A percentile compares a stretch with the other conserved stretches of the same genome.
phyloP scores from a whole-genome alignment of 2,329 filamentous ascomycete species.

The Nannizzia gypsea region DNA sequence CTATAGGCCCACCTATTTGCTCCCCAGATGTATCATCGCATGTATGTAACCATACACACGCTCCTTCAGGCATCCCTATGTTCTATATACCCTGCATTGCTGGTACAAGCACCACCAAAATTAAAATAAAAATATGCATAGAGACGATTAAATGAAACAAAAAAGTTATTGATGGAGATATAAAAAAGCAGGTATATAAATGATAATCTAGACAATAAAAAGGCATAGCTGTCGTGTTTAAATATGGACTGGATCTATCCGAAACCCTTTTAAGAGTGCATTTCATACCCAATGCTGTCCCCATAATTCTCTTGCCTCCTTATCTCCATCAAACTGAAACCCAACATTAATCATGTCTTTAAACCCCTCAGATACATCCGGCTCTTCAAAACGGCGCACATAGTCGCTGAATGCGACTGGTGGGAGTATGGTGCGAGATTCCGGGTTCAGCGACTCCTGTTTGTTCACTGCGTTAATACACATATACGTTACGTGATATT shows the following conservation, averaged over 20 bases:
- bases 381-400: slow-evolving; percentile 58
- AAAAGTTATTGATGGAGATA: neutral
- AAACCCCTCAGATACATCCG: slow-evolving; percentile 66
- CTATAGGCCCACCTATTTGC: neutral
- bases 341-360: slow-evolving; percentile 62
- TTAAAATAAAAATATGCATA: neutral
- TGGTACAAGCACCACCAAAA: neutral
- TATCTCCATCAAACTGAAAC: slow-evolving; percentile 62
- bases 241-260: neutral
- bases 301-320: slow-evolving; percentile 61
- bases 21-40: neutral
- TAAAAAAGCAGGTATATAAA: neutral
- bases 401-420: slow-evolving; percentile 71
- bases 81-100: neutral
- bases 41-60: neutral
- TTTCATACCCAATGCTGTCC: slow-evolving; percentile 59
- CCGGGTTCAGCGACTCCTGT: slow-evolving; percentile 59
- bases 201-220: neutral
- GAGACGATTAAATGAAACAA: neutral
- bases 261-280: neutral
- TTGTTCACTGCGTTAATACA: neutral
- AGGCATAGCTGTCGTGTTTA: neutral
- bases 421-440: slow-evolving; percentile 61
- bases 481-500: slow-evolving; percentile 30
- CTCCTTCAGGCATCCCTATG: neutral